These are phyloP conservation scores for Chenopodium suecicum DNA, from an alignment of 148 eudicot genomes.

Conservation along the genomic window DNA sequence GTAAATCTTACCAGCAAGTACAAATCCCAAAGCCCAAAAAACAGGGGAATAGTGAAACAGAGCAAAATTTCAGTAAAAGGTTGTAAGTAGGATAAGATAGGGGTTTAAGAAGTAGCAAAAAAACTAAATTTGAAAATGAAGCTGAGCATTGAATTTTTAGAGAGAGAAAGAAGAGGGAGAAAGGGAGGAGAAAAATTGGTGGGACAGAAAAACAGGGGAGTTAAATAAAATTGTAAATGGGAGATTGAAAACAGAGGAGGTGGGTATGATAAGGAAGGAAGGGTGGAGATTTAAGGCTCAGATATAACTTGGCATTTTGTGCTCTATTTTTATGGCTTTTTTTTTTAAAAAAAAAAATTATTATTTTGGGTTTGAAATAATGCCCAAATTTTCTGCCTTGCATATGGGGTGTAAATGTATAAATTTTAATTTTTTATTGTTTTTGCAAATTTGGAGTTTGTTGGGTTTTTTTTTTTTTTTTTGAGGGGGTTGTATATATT, in stretches of 20 bases:
- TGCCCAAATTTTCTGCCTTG: slow-evolving; percentile 3
- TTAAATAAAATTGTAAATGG: slow-evolving; percentile 6
- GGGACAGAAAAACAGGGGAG: slow-evolving; percentile 11
- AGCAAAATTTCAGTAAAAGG: slow-evolving; percentile 10
- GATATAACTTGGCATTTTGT: slow-evolving; percentile 62
- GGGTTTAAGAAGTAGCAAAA: slow-evolving; percentile 7
- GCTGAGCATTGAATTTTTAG: not conserved
- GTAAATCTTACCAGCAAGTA: slow-evolving; percentile 15
- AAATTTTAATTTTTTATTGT: not conserved
- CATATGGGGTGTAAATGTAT: not conserved
- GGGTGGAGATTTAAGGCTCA: slow-evolving; percentile 93
- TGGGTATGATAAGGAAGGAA: slow-evolving; percentile 91
- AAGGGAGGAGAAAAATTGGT: slow-evolving; percentile 12
- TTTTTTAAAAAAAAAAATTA: too few species aligned
- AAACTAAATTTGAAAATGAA: slow-evolving; percentile 2
- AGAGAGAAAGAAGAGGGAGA: slow-evolving; percentile 17
- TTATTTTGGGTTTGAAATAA: too few species aligned
- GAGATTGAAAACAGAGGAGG: slow-evolving; percentile 21
- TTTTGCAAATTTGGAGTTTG: too few species aligned
- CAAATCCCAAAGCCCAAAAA: not conserved
- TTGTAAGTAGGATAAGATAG: slow-evolving; percentile 5
- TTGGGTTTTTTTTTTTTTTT: too few species aligned
- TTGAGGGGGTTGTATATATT: too few species aligned
- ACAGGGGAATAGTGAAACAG: slow-evolving; percentile 5
- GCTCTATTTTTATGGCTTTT: not conserved